These are phyloP conservation scores for Albugo laibachii DNA, from an alignment of 352 stramenopile genomes.

Conservation along the genomic window DNA sequence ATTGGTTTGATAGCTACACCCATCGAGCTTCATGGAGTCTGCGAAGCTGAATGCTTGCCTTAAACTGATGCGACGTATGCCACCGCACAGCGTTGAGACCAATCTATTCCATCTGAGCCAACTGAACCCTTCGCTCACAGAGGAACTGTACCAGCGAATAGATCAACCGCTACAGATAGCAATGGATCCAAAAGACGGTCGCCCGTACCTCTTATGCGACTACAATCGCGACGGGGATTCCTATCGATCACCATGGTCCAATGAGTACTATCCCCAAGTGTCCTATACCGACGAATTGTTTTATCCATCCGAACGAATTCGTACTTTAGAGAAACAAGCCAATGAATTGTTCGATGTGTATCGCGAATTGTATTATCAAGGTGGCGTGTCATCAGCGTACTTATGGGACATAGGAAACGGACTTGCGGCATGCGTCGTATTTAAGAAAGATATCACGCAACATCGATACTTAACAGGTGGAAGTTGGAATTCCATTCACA, in stretches of 20 bases:
- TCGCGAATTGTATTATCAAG: conserved; percentile 91
- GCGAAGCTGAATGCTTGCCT: conserved; percentile 52
- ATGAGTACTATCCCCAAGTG: conserved; percentile 70
- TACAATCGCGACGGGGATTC: conserved; percentile 91
- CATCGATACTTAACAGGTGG: conserved; percentile 67
- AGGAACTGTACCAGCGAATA: conserved; percentile 86
- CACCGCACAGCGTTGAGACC: conserved; percentile 62
- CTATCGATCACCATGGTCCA: conserved; percentile 87
- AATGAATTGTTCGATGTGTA: conserved; percentile 97
- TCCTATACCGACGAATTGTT: conserved; percentile 53
- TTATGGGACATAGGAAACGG: conserved; percentile 89
- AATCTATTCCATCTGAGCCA: conserved; percentile 75
- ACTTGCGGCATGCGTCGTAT: conserved; percentile 87
- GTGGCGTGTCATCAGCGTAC: conserved; percentile 85
- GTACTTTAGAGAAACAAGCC: conserved; percentile 80
- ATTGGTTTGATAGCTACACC: too few relatives aligned
- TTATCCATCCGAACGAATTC: conserved; percentile 72
- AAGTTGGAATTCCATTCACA: conserved; percentile 89
- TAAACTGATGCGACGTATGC: conserved; percentile 81
- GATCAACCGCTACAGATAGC: conserved; percentile 82
- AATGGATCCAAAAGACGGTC: conserved; percentile 67
- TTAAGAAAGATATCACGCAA: conserved; percentile 82
- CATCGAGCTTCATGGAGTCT: conserved; percentile 14
- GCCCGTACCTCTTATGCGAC: conserved; percentile 85
- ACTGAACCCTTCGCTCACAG: conserved; percentile 53